Base-by-base conservation (phyloP, 2,329 filamentous ascomycete species). In the Apiospora sp. region DNA sequence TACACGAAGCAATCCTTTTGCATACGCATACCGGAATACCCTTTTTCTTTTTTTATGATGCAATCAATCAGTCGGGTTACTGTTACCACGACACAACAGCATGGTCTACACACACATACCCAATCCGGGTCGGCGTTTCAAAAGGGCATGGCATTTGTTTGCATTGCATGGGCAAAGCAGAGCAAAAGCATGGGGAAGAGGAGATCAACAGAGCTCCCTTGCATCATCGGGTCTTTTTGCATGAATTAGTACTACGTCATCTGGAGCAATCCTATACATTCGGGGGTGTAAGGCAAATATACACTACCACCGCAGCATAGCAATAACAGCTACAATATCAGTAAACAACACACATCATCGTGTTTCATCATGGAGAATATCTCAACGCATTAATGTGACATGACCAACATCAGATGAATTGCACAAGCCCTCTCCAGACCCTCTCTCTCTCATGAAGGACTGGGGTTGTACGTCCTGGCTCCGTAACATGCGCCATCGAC, bases 401-500 rank as follows among this genome's bases (percentile, higher is more conserved):
- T 41, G 19, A 41, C 37, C 5, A 41, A 41, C 30, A n/a, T 37
- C 7, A 34, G 13, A 37, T 12, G 16, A 61, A 37, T 14, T 37
- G 22, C 30, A n/a, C 54, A 30, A 16, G 1, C 16, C 5, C 27
- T 30, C 27, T 30, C 27, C 4, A 30, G 3, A 19, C 19, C 27
- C 30, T 49, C 19, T 22, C 16, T 37, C 13, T 44, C 64, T 68
- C 43, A 43, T 19, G 41, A 68, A n/a, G 67, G 67, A 22, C 41
- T 30, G 46, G 67, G 13, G n/a, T 68, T 68, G 67, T 68, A 68
- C 1, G 41, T 48, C 19, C 67, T 41, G 24, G n/a, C 8, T 10
- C 67, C 67, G 41, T 27, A 46, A 54, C 74, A 75, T 16, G 77
- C 77, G 27, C 78, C 77, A 72, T 80, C 77, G 30, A 80, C 76